Conservation (phyloP, 2,329 filamentous ascomycete genomes). For the Verticillium klebahnii region DNA sequence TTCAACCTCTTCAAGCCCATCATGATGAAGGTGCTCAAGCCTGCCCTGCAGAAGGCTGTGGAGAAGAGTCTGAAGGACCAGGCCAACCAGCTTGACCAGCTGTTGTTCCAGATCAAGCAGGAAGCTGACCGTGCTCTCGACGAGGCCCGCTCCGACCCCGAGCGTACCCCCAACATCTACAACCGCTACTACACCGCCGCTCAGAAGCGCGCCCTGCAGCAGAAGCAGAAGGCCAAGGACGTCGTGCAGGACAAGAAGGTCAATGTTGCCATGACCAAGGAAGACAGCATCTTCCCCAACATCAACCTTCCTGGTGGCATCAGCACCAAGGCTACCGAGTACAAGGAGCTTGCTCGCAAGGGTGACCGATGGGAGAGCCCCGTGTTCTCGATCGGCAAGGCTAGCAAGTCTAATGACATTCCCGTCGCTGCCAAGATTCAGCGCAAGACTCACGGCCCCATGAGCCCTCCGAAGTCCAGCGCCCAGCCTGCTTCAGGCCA, state of each 20-base stretch:
- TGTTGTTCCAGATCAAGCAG: constrained; percentile 72
- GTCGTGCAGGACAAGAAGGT: constrained; percentile 62
- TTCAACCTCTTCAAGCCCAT: constrained; percentile 85
- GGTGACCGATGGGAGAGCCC: constrained; percentile 94
- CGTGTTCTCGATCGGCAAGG: constrained; percentile 82
- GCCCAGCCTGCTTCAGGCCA: neutral
- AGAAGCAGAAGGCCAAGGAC: constrained; percentile 71
- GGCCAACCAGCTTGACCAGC: constrained; percentile 67
- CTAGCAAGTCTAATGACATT: constrained; percentile 66
- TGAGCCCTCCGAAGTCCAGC: neutral
- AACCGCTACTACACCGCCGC: constrained; percentile 73
- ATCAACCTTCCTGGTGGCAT: constrained; percentile 84
- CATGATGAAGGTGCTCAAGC: constrained; percentile 76
- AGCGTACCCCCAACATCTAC: constrained; percentile 78
- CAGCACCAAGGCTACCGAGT: constrained; percentile 89
- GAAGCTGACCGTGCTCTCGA: constrained; percentile 72
- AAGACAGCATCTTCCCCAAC: constrained; percentile 86
- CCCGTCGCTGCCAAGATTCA: constrained; percentile 53
- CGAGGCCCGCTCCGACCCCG: constrained; percentile 63
- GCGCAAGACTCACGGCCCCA: constrained; percentile 36
- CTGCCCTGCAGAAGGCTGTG: constrained; percentile 78
- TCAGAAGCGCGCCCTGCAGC: constrained; percentile 68
- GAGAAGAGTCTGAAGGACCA: constrained; percentile 87
- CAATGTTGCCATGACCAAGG: constrained; percentile 78
- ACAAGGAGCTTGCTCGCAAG: constrained; percentile 80